Evolutionary conservation across 164 flowering plant species (phyloP), one percentile per base, ranked within the genome.

Genomic region (Magnolia sinica): DNA sequence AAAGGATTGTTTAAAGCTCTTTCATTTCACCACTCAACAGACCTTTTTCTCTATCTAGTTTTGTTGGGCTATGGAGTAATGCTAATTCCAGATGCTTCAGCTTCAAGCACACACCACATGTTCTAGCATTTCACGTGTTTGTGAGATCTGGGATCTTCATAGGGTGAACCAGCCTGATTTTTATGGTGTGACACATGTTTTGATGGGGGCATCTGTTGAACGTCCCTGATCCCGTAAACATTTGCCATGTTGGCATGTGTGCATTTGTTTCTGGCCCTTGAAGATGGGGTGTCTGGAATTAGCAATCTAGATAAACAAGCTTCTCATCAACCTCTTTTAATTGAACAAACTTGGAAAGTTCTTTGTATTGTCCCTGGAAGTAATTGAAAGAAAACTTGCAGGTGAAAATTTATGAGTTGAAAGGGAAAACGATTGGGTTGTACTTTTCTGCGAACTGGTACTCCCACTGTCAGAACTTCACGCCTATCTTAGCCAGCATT

Each of bases 371-470:
- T 16, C 13, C 18, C 10, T 4, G 19, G 13, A 55, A 55, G 16
- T 16, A 55, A 64, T 50, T 19, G 73, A 49, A 22, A 63, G 73
- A 49, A 22, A 63, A 2, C 18, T 58, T 82, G 74, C 78, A 82
- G 84, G 82, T 82, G 8, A 78, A 74, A 74, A 82, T 76, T 37
- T 66, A 61, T 0, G 80, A 82, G 7, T 20, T 82, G 22, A 64
- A 77, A 61, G 84, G 82, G 64, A 76, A 59, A 70, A 59, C 79
- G 14, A 10, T 82, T 7, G 82, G 84, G 13, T 50, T 82, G 10
- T 82, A 82, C 51, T 82, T 82, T 64, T 58, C 84, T 6, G 84
- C 84, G 31, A 82, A 82, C 51, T 82, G 84, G 84, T 79, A 79
- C 64, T 10, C 76, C 65, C 75, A 74, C 10, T 82, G 82, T 67